These are phyloP conservation scores for Primulina tabacum DNA, from an alignment of 257 asterid species.

Conservation along the genomic window DNA sequence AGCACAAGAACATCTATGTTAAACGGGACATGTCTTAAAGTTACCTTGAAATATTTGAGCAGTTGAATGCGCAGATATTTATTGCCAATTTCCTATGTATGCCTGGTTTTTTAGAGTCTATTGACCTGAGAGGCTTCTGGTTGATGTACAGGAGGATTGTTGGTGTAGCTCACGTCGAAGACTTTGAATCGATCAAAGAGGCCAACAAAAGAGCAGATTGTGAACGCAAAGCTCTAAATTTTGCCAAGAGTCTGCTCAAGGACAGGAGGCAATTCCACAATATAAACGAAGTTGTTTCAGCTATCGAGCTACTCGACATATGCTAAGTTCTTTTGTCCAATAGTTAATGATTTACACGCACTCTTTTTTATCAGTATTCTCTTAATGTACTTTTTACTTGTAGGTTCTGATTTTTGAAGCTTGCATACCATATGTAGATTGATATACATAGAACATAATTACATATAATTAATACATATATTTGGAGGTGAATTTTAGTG, in stretches of 20 bases:
- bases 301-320: constrained; percentile 43
- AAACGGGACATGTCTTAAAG: neutral
- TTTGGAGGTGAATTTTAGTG: neutral
- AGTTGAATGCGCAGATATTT: neutral
- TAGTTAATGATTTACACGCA: no score
- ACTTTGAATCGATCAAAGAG: constrained; percentile 74
- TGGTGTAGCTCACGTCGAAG: constrained; percentile 95
- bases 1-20: neutral
- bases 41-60: neutral
- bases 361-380: no score
- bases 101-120: neutral
- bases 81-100: neutral
- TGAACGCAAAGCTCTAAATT: constrained; percentile 72
- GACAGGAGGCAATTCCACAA: constrained; percentile 53
- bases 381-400: no score
- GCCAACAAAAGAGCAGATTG: constrained; percentile 66
- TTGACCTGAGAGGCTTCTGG: constrained; percentile 9
- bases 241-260: constrained; percentile 67
- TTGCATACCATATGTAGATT: no score
- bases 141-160: constrained; percentile 74
- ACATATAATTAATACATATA: no score
- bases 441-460: neutral
- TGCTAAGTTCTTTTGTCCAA: constrained; percentile 5
- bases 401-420: no score
- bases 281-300: constrained; percentile 67